Base-by-base conservation (phyloP, 306 rosid genomes). In the Casuarina equisetifolia region DNA sequence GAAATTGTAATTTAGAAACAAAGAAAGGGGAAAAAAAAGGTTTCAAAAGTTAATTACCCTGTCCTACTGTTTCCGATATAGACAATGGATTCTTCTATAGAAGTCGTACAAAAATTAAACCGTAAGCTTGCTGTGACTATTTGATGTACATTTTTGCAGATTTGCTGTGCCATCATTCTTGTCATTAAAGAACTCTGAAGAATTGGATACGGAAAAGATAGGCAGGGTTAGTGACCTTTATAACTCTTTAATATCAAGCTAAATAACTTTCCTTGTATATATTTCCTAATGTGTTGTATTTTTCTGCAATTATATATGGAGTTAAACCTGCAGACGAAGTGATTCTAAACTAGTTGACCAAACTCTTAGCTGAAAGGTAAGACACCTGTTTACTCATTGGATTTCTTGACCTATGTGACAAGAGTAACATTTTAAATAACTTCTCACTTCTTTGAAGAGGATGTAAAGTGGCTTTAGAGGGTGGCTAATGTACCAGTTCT, bases 391-490 rank as follows among this genome's bases (percentile, higher is more conserved):
- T 36, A 62, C 13, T 11, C 3, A 17, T 66, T 40, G 8, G 50
- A 66, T 17, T 67, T 7, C n/a, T 8, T 7, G 32, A 66, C 17
- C 20, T 42, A 67, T 16, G 35, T 16, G 71, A 43, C 12, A 66
- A 4, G 15, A 40, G 39, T 58, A n/a, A 0, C 32, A 25, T 25
- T 67, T 42, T 67, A 9, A 3, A 6, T 17, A 40, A 17, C n/a
- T 42, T 53, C 25, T 76, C 67, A 17, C 42, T 67, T 72, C 50
- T 74, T 78, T 79, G 15, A 49, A 35, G 85, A 96, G 99, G 98
- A 93, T 84, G 96, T 91, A 86, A 80, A 96, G 87, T 96, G 99
- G 99, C 98, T 96, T 81, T 98, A 90, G 78, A 88, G 97, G 77
- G 93, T 96, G 85, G 91, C 99, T 73, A 16, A 43, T 19, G 68